Conservation (phyloP, 1,139 yeast species). For the Nakaseomyces sp. region DNA sequence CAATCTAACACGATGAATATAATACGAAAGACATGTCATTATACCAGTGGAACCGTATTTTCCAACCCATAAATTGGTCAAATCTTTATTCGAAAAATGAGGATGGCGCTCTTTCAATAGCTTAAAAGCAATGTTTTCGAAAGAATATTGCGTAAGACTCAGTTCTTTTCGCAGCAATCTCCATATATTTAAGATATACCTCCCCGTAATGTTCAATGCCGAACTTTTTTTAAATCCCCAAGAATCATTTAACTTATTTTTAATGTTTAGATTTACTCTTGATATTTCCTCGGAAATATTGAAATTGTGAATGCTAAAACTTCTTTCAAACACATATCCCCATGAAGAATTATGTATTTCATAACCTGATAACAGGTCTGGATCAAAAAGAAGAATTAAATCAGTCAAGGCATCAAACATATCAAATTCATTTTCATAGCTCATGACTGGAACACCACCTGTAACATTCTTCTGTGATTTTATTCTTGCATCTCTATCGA, state of each 20-base stretch:
- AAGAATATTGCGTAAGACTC: conserved; percentile 55
- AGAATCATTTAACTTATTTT: conserved; percentile 53
- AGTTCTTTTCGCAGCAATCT: conserved; percentile 57
- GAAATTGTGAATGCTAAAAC: conserved; percentile 37
- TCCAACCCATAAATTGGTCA: conserved; percentile 44
- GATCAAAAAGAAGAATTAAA: conserved; percentile 60
- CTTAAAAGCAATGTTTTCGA: conserved; percentile 70
- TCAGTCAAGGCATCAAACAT: conserved; percentile 48
- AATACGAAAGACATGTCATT: conserved; percentile 42
- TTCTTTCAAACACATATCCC: conserved; percentile 80
- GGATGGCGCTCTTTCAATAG: conserved; percentile 63
- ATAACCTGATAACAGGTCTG: conserved; percentile 80
- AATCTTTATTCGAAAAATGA: conserved; percentile 40
- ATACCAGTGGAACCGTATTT: conserved; percentile 30
- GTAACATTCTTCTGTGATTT: conserved; percentile 12
- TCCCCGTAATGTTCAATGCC: conserved; percentile 57
- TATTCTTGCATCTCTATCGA: conserved; percentile 7
- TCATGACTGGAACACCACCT: conserved; percentile 18
- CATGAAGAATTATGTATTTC: conserved; percentile 76
- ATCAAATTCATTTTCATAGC: conserved; percentile 44
- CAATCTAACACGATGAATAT: conserved; percentile 40
- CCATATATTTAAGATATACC: conserved; percentile 85
- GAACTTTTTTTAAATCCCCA: conserved; percentile 85
- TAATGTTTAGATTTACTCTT: conserved; percentile 41
- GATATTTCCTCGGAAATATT: conserved; percentile 49